Evolutionary conservation across 208 protist species (phyloP), one percentile per base, ranked within the genome.

Genomic region (Trypanosoma scelopori): DNA sequence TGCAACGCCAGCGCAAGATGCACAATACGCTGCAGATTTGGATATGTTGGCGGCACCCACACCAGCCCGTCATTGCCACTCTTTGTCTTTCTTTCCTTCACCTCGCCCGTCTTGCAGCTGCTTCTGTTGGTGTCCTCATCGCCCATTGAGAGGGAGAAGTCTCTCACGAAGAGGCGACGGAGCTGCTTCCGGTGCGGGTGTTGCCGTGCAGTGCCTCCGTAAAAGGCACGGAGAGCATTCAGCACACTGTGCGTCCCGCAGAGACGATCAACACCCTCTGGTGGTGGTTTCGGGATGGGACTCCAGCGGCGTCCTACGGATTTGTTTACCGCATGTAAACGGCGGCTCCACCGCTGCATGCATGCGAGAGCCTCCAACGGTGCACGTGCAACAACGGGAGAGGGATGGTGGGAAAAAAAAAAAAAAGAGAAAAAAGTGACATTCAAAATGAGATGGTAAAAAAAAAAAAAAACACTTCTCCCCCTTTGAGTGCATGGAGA

Each of bases 251-350:
- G 86, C 1, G 74, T 78, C 37, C 86, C 86, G 53, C 82, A 89
- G 18, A 92, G 73, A n/a, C 86, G 82, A 57, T 92, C 83, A 22
- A 73, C 65, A 56, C 78, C 50, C 1, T 61, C 60, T 15, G 86
- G 82, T n/a, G 86, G 86, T n/a, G 86, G 83, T 35, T 84, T 81
- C 0, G 86, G 82, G 47, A 89, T 89, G 4, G 82, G 68, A 39
- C 65, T 82, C 86, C 86, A 92, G 28, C 86, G 82, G 35, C 79
- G 70, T 5, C 86, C 86, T 25, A 65, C 50, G 12, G 80, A 78
- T 27, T 79, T 87, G 66, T 92, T 92, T 52, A 78, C 68, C 7
- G 78, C 74, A n/a, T 66, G 50, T 6, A 81, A 65, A 18, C 46
- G 27, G 16, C 42, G 57, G 13, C 69, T 79, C 18, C 67, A 46